A percentile compares a stretch with the other conserved stretches of the same genome.
phyloP scores from a whole-genome alignment of 805 yeast genomes.

The Scheffersomyces ergatensis region DNA sequence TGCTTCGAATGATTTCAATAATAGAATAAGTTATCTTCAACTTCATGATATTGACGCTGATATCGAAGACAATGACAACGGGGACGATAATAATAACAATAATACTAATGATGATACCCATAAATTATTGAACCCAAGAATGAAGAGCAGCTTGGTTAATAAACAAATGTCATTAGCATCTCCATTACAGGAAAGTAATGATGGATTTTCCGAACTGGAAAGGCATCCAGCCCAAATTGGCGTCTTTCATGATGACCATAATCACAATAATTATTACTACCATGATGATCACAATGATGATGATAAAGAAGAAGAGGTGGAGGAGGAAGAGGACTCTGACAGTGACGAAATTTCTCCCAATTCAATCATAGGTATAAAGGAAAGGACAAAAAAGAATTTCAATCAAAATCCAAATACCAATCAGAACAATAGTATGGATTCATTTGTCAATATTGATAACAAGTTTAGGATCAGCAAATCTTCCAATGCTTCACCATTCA shows the following conservation, averaged over 20 bases:
- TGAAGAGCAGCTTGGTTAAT: constrained; percentile 7
- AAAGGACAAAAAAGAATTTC: neutral
- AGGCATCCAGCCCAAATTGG: constrained; percentile 1
- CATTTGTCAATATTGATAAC: too few species aligned
- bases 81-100: neutral
- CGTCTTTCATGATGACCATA: constrained; percentile 5
- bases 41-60: too few species aligned
- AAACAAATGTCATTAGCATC: constrained; percentile 18
- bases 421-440: neutral
- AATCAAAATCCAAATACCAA: neutral
- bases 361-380: neutral
- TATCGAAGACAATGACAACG: neutral
- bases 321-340: neutral
- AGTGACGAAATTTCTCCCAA: neutral
- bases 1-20: neutral
- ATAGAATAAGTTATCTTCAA: constrained; percentile 1
- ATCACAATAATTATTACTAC: neutral
- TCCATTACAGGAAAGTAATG: constrained; percentile 17
- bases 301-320: neutral
- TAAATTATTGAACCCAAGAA: constrained; percentile 5
- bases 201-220: neutral
- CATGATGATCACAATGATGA: neutral
- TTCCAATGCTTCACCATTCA: constrained; percentile 2
- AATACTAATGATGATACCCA: constrained; percentile 3
- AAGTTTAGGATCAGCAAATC: constrained; percentile 5